phyloP scores from a whole-genome alignment of 2,329 filamentous ascomycete species.

The Didymella arachidicola region DNA sequence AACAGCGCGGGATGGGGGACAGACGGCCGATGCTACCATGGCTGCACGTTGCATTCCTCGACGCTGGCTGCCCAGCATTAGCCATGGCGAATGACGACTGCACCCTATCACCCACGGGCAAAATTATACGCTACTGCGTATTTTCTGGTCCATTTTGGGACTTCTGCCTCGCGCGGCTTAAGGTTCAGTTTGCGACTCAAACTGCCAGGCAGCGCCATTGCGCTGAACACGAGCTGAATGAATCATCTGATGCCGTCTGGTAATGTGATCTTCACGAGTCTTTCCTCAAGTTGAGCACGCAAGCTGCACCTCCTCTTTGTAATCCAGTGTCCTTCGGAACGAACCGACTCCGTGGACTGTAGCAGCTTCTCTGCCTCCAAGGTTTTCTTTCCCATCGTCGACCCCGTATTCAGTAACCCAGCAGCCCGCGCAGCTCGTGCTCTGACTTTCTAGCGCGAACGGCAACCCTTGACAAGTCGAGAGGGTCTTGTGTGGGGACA shows the following conservation, averaged over 20 bases:
- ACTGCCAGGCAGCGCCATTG: constrained; percentile 3
- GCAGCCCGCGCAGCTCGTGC: constrained; percentile 7
- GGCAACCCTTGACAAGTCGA: constrained; percentile 1
- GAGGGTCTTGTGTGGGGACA: constrained; percentile 21
- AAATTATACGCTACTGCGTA: constrained; percentile 12
- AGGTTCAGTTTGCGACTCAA: constrained; percentile 5
- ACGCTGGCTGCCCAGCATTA: constrained; percentile 7
- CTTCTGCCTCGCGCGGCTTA: constrained; percentile 6
- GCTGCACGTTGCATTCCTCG: constrained; percentile 13
- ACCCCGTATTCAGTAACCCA: neutral
- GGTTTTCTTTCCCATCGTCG: constrained; percentile 16
- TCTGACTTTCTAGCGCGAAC: constrained; percentile 30
- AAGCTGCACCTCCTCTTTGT: neutral
- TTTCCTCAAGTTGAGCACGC: neutral
- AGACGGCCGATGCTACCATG: neutral
- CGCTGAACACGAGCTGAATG: constrained; percentile 1
- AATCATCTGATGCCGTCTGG: neutral
- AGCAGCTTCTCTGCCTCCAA: constrained; percentile 15
- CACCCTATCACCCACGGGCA: constrained; percentile 4
- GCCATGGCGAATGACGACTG: constrained; percentile 11
- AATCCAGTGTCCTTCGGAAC: constrained; percentile 19
- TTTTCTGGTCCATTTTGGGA: constrained; percentile 11
- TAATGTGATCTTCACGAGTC: too few species aligned
- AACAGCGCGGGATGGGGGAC: neutral
- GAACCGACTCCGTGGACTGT: constrained; percentile 24